Evolutionary conservation across 2,329 filamentous ascomycete species (phyloP).

Genomic region (Colletotrichum gloeosporioides): DNA sequence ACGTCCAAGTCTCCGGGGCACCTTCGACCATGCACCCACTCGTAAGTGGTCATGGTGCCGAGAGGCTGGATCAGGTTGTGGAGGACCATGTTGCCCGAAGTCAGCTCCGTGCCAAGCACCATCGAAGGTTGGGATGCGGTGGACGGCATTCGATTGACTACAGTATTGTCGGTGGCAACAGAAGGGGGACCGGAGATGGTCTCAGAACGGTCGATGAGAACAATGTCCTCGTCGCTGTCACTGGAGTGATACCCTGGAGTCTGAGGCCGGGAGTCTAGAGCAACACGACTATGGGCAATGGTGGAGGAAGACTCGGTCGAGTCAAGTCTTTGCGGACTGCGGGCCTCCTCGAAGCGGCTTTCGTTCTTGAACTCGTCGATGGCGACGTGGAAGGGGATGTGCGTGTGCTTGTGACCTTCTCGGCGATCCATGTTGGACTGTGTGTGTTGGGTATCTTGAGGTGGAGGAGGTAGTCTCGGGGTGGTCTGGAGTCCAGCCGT

Average conservation of each 20-base stretch:
- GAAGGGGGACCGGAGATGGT: neutral
- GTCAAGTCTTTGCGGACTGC: constrained; percentile 6
- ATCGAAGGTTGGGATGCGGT: neutral
- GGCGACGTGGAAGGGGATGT: neutral
- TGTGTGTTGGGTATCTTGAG: neutral
- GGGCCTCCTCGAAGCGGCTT: neutral
- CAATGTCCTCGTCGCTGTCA: neutral
- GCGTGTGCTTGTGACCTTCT: neutral
- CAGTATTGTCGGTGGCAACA: neutral
- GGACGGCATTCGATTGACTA: neutral
- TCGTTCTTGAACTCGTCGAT: neutral
- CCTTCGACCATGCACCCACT: constrained; percentile 2
- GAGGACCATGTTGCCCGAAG: constrained; percentile 1
- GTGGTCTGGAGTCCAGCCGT: neutral
- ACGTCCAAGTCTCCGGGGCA: constrained; percentile 6
- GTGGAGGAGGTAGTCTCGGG: neutral
- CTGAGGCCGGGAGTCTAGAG: neutral
- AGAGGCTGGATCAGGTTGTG: neutral
- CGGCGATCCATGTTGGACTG: neutral
- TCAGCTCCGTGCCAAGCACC: neutral
- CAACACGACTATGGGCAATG: neutral
- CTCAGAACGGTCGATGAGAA: neutral
- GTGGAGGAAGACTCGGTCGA: constrained; percentile 2
- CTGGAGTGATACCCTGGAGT: neutral
- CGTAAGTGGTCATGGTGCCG: neutral